A percentile compares a stretch with the other conserved stretches of the same genome.
These are phyloP conservation scores for Geotrichum carabidarum DNA, from an alignment of 1,139 yeast genomes.

Conservation along the genomic window DNA sequence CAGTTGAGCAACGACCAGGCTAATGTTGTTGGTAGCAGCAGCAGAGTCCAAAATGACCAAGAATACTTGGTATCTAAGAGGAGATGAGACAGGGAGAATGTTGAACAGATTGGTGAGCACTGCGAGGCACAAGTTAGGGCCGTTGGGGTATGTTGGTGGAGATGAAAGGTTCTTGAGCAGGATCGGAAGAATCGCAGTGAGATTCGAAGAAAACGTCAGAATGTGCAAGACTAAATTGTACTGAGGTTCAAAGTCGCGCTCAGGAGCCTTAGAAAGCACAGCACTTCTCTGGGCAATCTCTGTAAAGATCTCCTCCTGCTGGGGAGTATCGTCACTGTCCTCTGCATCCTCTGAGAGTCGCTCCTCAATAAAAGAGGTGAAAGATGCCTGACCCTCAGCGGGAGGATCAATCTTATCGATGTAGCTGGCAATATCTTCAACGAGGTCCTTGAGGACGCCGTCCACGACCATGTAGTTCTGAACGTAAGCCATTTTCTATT, in stretches of 20 bases:
- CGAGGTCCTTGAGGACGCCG: constrained; percentile 39
- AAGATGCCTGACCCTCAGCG: constrained; percentile 26
- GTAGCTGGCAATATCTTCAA: constrained; percentile 38
- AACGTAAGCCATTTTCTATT: constrained; percentile 19
- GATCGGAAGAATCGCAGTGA: constrained; percentile 34
- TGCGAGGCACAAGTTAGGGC: constrained; percentile 35
- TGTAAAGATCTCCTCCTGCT: constrained; percentile 32
- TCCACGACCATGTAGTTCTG: constrained; percentile 35
- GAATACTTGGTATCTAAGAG: constrained; percentile 36
- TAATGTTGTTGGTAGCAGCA: constrained; percentile 33
- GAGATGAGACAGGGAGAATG: constrained; percentile 35
- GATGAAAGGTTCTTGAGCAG: constrained; percentile 34
- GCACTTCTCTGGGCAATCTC: constrained; percentile 35
- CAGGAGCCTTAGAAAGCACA: constrained; percentile 36
- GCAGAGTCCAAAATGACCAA: constrained; percentile 36
- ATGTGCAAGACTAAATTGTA: constrained; percentile 41
- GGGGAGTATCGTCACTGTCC: constrained; percentile 14
- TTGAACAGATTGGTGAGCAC: constrained; percentile 42
- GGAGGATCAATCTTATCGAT: constrained; percentile 36
- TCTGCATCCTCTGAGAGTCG: constrained; percentile 11
- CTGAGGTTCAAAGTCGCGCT: constrained; percentile 41
- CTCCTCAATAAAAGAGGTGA: constrained; percentile 20
- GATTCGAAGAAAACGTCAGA: constrained; percentile 36
- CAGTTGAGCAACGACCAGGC: constrained; percentile 39
- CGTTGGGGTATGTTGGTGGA: constrained; percentile 30